Evolutionary conservation across 169 alveolate species (phyloP).

Genomic region (Plasmodium gaboni): DNA sequence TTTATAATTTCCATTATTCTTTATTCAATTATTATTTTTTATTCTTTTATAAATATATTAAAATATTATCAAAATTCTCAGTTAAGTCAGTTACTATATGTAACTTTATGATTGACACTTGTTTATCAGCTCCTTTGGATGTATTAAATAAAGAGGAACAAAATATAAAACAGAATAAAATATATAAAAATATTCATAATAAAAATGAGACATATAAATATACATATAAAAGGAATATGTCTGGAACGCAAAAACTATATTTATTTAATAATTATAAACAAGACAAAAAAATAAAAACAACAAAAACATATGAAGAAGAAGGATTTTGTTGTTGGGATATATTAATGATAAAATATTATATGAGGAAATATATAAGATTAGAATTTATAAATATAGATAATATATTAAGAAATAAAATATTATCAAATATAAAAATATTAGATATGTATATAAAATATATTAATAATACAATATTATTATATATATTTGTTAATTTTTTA

Average conservation of each 20-base stretch:
- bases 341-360: conserved; percentile 27
- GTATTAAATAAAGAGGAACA: not conserved
- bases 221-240: not conserved
- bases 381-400: not conserved
- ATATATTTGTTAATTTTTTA: conserved; percentile 8
- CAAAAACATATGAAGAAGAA: not conserved
- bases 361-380: conserved; percentile 14
- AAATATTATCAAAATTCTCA: conserved; percentile 31
- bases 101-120: conserved; percentile 5
- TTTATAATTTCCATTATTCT: conserved; percentile 52
- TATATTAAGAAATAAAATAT: not conserved
- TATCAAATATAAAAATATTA: conserved; percentile 2
- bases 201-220: not conserved
- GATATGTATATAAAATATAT: conserved; percentile 44
- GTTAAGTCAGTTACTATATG: conserved; percentile 7
- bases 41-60: conserved; percentile 37
- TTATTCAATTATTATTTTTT: conserved; percentile 64
- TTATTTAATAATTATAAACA: not conserved
- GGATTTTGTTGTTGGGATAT: conserved; percentile 22
- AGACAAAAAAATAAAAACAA: not conserved
- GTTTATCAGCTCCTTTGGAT: not conserved
- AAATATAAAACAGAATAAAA: not conserved
- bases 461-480: conserved; percentile 30
- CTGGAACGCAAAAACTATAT: not conserved
- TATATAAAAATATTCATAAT: not conserved